Base-by-base conservation (phyloP, 2,329 filamentous ascomycete genomes). In the Claviceps sp. region DNA sequence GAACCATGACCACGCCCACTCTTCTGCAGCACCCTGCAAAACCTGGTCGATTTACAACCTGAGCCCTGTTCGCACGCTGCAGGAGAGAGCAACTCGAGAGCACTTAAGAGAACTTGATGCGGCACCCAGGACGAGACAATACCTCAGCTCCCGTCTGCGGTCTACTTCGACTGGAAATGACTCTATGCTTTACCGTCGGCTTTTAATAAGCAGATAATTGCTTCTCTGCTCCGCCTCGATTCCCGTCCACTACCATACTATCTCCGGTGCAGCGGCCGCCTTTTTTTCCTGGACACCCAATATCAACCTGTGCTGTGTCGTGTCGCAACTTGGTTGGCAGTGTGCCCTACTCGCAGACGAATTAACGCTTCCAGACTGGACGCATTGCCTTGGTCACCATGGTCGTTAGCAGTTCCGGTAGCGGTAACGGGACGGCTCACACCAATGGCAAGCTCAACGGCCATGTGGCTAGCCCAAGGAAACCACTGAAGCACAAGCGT, bases 371-470 rank as follows among this genome's bases (percentile, higher is more conserved):
- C 2, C n/a, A 30, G 4, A 9, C 6, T 1, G 44, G 13, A 8
- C 16, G 5, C 3, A 8, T 34, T 16, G 34, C 14, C 38, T 16
- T 44, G 37, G n/a, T 34, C 48, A 38, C 22, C 45, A 55, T 55
- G 53, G 57, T 57, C 59, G 71, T 72, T 69, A 65, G 60, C 57
- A 62, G 67, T 59, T 55, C 64, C 52, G 60, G 57, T 54, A 60
- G 61, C 58, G 63, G 65, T 54, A 75, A 71, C 60, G 70, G 72
- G 58, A 64, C 67, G 49, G 57, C 63, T 50, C 68, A 70, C 50
- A 54, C 55, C 45, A 67, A 66, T 53, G 62, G 60, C 48, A 63
- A 67, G 55, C 54, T 61, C 45, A 66, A 65, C 51, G 62, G 62
- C 50, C 63, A 67, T 47, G 45, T 57, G 16, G 54, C 50, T 14